Conservation (phyloP, 2,329 filamentous ascomycete species). For the Aspergillus chevalieri region DNA sequence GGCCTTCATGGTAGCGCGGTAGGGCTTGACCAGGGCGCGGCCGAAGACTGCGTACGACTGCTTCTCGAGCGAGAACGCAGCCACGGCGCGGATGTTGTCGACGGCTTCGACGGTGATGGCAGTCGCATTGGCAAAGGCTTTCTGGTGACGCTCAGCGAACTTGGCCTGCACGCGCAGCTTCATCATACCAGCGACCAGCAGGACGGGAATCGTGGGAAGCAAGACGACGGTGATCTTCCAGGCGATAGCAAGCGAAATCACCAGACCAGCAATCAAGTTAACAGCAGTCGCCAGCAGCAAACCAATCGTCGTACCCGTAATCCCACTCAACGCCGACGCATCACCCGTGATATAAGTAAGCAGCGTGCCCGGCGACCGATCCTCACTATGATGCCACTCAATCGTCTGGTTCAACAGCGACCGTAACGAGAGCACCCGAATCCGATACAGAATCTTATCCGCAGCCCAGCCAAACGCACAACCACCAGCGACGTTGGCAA, state of each 20-base stretch:
- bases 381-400: slow-evolving; percentile 62
- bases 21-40: slow-evolving; percentile 40
- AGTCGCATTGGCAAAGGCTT: slow-evolving; percentile 46
- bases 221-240: slow-evolving; percentile 73
- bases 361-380: slow-evolving; percentile 55
- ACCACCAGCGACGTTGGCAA: slow-evolving; percentile 56
- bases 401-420: slow-evolving; percentile 59
- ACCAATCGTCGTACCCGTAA: slow-evolving; percentile 65
- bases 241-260: slow-evolving; percentile 62
- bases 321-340: slow-evolving; percentile 57
- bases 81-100: slow-evolving; percentile 46
- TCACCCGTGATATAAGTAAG: slow-evolving; percentile 65
- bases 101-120: slow-evolving; percentile 48
- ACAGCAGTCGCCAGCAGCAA: slow-evolving; percentile 62
- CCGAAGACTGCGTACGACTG: slow-evolving; percentile 42
- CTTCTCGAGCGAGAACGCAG: slow-evolving; percentile 47
- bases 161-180: slow-evolving; percentile 55
- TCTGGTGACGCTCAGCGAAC: slow-evolving; percentile 51
- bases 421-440: slow-evolving; percentile 57
- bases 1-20: slow-evolving; percentile 42
- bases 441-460: slow-evolving; percentile 57
- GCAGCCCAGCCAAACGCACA: slow-evolving; percentile 52
- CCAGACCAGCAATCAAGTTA: slow-evolving; percentile 61
- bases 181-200: slow-evolving; percentile 64
- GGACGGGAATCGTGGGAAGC: slow-evolving; percentile 61